These are phyloP conservation scores for Sparassis latifolia DNA, from an alignment of 1,284 basidiomycete genomes.

Conservation along the genomic window DNA sequence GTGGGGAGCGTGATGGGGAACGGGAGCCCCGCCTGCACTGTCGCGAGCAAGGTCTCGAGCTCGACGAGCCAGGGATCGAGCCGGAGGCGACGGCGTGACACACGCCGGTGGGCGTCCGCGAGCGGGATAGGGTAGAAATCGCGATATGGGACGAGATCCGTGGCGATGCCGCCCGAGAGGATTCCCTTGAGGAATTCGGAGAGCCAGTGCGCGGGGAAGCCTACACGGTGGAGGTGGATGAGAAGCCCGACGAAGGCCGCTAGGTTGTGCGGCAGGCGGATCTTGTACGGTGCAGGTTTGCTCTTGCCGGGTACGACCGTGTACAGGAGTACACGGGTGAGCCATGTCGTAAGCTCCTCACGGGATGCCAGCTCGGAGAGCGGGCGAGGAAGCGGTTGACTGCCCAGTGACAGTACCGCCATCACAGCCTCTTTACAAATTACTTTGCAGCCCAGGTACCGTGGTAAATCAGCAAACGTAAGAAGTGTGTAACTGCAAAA, in stretches of 20 bases:
- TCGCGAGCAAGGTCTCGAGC: conserved; percentile 25
- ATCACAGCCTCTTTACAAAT: conserved; percentile 10
- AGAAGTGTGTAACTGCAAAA: no score
- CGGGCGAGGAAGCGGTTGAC: conserved; percentile 17
- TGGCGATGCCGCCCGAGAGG: conserved; percentile 21
- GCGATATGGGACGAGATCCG: conserved; percentile 16
- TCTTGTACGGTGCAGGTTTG: conserved; percentile 19
- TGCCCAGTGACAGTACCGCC: conserved; percentile 16
- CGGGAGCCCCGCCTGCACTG: conserved; percentile 21
- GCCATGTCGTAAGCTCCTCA: conserved; percentile 29
- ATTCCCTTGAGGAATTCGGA: conserved; percentile 26
- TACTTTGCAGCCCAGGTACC: conserved; percentile 24
- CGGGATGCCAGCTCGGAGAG: conserved; percentile 26
- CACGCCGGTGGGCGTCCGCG: conserved; percentile 16
- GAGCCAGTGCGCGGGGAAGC: conserved; percentile 32
- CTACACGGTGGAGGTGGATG: conserved; percentile 29
- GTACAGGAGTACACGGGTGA: conserved; percentile 31
- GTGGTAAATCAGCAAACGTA: neutral
- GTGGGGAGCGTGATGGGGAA: conserved; percentile 24
- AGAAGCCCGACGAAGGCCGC: conserved; percentile 30
- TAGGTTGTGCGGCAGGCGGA: conserved; percentile 33
- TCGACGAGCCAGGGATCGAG: conserved; percentile 28
- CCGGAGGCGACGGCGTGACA: conserved; percentile 18
- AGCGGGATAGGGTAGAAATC: conserved; percentile 25
- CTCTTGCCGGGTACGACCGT: conserved; percentile 26